Evolutionary conservation across 768 basidiomycete species (phyloP).

Genomic region (Kwoniella newhampshirensis): DNA sequence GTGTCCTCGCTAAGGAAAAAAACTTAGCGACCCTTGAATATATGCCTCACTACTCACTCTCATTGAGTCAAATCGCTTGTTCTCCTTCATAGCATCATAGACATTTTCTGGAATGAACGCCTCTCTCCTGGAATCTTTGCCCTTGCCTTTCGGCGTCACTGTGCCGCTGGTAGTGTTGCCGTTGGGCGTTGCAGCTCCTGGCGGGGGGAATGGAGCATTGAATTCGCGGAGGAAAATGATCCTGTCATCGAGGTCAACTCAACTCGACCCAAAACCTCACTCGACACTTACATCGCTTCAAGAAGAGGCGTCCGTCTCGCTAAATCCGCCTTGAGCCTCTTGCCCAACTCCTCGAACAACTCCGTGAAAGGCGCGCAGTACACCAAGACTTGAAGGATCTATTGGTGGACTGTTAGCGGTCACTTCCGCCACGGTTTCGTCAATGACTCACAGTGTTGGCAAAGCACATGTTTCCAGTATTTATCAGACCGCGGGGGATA

Average conservation of each 20-base stretch:
- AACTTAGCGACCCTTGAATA: slow-evolving; percentile 2
- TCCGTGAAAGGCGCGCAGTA: slow-evolving; percentile 84
- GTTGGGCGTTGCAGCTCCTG: slow-evolving; percentile 14
- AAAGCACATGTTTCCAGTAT: slow-evolving; percentile 97
- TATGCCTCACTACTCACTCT: slow-evolving; percentile 59
- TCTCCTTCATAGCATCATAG: slow-evolving; percentile 89
- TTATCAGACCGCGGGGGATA: slow-evolving; percentile 70
- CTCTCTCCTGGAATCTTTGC: slow-evolving; percentile 23
- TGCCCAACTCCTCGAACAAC: slow-evolving; percentile 71
- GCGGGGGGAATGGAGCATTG: slow-evolving; percentile 26
- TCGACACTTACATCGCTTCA: slow-evolving; percentile 57
- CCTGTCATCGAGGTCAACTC: slow-evolving; percentile 55
- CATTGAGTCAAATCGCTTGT: slow-evolving; percentile 92
- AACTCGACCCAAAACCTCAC: slow-evolving; percentile 30
- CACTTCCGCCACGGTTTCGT: background rate
- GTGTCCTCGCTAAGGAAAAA: slow-evolving; percentile 66
- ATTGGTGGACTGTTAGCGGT: background rate
- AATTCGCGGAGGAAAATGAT: slow-evolving; percentile 76
- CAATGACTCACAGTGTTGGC: slow-evolving; percentile 68
- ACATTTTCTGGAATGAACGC: slow-evolving; percentile 82
- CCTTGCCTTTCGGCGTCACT: slow-evolving; percentile 16
- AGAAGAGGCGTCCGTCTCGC: slow-evolving; percentile 53
- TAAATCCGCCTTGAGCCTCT: slow-evolving; percentile 57
- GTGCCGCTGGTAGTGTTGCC: slow-evolving; percentile 10
- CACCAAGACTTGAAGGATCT: slow-evolving; percentile 79